These are phyloP conservation scores for Miscanthus lutarioriparius DNA, from an alignment of 176 grass and related monocot genomes.

Conservation along the genomic window DNA sequence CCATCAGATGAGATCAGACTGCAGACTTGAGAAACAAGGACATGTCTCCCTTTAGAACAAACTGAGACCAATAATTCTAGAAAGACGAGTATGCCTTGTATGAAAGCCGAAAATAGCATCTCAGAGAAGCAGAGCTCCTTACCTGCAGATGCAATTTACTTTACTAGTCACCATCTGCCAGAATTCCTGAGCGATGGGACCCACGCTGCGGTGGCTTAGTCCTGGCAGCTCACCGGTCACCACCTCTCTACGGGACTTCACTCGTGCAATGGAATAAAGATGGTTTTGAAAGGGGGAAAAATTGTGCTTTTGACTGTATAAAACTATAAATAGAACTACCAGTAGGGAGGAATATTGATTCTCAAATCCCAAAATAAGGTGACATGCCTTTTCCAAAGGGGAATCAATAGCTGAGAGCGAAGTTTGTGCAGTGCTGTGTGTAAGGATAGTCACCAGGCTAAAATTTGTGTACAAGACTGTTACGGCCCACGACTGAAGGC, in stretches of 20 bases:
- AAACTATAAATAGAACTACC: constrained; percentile 18
- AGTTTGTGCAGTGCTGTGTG: not conserved
- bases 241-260: constrained; percentile 13
- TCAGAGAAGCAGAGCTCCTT: not conserved
- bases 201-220: constrained; percentile 20
- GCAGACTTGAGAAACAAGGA: constrained; percentile 13
- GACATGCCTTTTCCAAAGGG: not conserved
- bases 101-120: constrained; percentile 23
- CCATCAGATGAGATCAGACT: not conserved
- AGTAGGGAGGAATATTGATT: constrained; percentile 25
- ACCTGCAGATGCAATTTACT: constrained; percentile 7
- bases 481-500: too few species aligned
- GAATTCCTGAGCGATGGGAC: constrained; percentile 24
- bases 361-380: constrained; percentile 4
- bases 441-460: not conserved
- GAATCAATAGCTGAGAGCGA: not conserved
- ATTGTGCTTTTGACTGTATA: constrained; percentile 5
- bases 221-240: constrained; percentile 34
- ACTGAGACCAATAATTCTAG: constrained; percentile 27
- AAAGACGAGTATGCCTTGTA: constrained; percentile 13
- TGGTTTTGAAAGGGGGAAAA: constrained; percentile 14
- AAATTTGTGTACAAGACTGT: too few species aligned
- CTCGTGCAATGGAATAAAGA: constrained; percentile 46
- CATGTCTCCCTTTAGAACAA: constrained; percentile 20
- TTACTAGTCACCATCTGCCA: constrained; percentile 46